These are phyloP conservation scores for Neurospora sp. DNA, from an alignment of 495 filamentous ascomycete genomes.

Conservation along the genomic window DNA sequence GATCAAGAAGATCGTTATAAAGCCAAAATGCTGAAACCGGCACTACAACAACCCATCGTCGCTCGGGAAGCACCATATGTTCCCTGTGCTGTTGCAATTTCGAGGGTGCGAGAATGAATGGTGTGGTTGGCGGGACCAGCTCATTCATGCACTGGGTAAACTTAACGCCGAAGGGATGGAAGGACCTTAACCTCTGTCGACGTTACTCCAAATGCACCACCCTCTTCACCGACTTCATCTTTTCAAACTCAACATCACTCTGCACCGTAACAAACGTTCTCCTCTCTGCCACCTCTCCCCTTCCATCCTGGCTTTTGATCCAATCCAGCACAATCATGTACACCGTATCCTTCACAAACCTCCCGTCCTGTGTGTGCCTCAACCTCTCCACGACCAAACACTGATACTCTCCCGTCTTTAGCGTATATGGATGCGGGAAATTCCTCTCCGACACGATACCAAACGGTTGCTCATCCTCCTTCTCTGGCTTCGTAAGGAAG, in stretches of 20 bases:
- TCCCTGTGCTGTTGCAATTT: background rate
- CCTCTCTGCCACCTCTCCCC: background rate
- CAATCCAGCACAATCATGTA: conserved; percentile 7
- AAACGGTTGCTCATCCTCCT: background rate
- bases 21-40: background rate
- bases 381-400: conserved; percentile 6
- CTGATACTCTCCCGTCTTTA: conserved; percentile 1
- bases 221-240: background rate
- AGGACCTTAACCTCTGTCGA: background rate
- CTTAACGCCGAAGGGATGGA: background rate
- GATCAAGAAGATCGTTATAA: background rate
- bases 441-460: conserved; percentile 10
- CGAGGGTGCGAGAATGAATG: background rate
- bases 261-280: conserved; percentile 2
- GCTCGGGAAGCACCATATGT: background rate
- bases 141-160: background rate
- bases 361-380: background rate
- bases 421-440: conserved; percentile 10
- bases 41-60: background rate
- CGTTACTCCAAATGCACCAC: background rate
- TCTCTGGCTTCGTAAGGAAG: background rate
- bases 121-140: background rate
- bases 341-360: background rate
- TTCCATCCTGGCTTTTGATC: background rate
- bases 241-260: background rate